Evolutionary conservation across 2,329 filamentous ascomycete genomes (phyloP).

Genomic region (Ophiostoma himal-ulmi): DNA sequence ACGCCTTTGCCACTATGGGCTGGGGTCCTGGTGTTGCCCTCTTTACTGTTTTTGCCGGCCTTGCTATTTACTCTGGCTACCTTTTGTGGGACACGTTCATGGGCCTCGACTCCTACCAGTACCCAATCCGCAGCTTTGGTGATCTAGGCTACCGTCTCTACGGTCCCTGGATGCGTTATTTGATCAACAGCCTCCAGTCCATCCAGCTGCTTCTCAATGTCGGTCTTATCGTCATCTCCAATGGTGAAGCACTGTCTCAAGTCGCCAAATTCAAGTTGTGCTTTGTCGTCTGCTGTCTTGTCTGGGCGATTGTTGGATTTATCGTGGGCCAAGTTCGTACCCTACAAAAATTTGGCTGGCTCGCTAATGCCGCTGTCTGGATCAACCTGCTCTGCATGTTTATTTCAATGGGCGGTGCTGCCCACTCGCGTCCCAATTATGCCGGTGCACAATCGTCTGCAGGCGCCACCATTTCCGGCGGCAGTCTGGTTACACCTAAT

Average conservation of each 20-base stretch:
- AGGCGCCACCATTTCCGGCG: slow-evolving; percentile 30
- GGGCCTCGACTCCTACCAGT: slow-evolving; percentile 43
- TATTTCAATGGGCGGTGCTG: slow-evolving; percentile 49
- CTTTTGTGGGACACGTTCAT: slow-evolving; percentile 43
- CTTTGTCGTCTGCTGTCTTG: slow-evolving; percentile 47
- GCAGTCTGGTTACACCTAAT: slow-evolving; percentile 33
- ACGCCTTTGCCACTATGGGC: slow-evolving; percentile 30
- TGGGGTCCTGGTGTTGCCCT: slow-evolving; percentile 40
- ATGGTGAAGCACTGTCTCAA: slow-evolving; percentile 50
- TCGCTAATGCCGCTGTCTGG: slow-evolving; percentile 52
- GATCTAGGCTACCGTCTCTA: slow-evolving; percentile 46
- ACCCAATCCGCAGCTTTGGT: slow-evolving; percentile 43
- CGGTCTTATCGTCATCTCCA: slow-evolving; percentile 46
- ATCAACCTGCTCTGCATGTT: slow-evolving; percentile 51
- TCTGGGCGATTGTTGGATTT: slow-evolving; percentile 48
- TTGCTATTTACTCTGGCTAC: slow-evolving; percentile 41
- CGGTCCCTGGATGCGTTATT: slow-evolving; percentile 40
- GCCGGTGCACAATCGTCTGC: slow-evolving; percentile 31
- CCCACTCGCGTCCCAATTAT: slow-evolving; percentile 47
- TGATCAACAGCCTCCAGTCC: slow-evolving; percentile 45
- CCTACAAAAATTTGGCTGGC: slow-evolving; percentile 48
- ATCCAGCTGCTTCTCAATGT: slow-evolving; percentile 48
- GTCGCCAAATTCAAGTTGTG: slow-evolving; percentile 46
- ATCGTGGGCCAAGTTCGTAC: slow-evolving; percentile 52
- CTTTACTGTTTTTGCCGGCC: slow-evolving; percentile 41